Evolutionary conservation across 1,284 basidiomycete species (phyloP), one percentile per base, ranked within the genome.

Genomic region (Kwoniella shivajii): DNA sequence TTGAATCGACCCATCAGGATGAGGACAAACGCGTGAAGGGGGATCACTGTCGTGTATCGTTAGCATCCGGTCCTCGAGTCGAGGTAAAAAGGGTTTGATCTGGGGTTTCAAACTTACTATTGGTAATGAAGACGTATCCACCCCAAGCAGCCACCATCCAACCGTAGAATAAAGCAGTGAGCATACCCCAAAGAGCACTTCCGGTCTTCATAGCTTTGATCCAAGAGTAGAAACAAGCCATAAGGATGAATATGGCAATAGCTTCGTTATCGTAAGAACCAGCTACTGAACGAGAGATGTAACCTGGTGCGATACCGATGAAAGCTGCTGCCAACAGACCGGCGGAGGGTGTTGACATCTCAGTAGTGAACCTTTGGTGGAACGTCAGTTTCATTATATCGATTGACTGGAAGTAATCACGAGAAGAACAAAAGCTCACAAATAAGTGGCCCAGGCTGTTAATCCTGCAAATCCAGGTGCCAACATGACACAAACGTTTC

Each of bases 131-230:
- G 1, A 92, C 96, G 79, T 99, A 99, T 65, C 96, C 96, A 82
- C 96, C 96, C 96, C 96, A 99, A 13, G 96, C 96, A 46, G 96
- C 95, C 16, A 99, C 96, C 96, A 99, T 99, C 84, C 98, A 99
- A 67, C 97, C 98, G 82, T 99, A 99, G 81, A 99, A 98, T 14
- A 99, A 80, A 6, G 94, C 96, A 22, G 94, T 88, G 44, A 89
- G 75, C 20, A 90, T 90, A 36, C 93, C 95, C 72, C 86, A 98
- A 61, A 95, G 84, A 0, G 92, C 92, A 58, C 90, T 94, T 37
- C 96, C 96, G 44, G 86, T 85, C 80, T 98, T 98, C 57, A 98
- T 82, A 22, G 96, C 94, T 74, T 91, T 93, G 78, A 99, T 95
- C 96, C 96, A 99, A 60, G 85, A 84, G 81, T 86, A 99, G 80